phyloP scores from a whole-genome alignment of 495 filamentous ascomycete species.

The Aspergillus incahuasiensis region DNA sequence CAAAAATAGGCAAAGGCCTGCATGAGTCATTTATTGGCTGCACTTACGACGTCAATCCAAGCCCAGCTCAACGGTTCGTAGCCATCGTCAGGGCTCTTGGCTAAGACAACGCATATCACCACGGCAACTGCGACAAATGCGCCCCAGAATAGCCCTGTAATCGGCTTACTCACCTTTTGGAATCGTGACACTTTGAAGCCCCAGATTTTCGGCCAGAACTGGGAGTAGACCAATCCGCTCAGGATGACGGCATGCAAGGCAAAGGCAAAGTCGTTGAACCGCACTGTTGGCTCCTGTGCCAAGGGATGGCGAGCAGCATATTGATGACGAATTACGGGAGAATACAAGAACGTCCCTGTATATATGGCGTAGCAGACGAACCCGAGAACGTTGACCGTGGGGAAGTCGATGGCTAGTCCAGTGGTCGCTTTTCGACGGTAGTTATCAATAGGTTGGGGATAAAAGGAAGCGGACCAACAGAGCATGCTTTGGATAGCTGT shows the following conservation, averaged over 20 bases:
- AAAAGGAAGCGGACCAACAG: conserved; percentile 87
- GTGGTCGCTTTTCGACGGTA: conserved; percentile 66
- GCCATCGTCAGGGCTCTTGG: conserved; percentile 46
- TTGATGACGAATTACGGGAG: conserved; percentile 67
- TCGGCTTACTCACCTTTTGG: conserved; percentile 57
- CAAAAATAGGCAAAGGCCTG: conserved; percentile 1
- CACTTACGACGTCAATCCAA: conserved; percentile 76
- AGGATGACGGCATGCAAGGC: conserved; percentile 71
- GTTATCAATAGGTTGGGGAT: conserved; percentile 82
- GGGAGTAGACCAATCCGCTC: conserved; percentile 60
- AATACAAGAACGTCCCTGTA: conserved; percentile 69
- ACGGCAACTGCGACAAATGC: conserved; percentile 54
- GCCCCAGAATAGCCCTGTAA: conserved; percentile 63
- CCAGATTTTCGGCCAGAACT: conserved; percentile 71
- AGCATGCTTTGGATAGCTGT: conserved; percentile 44
- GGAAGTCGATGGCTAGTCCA: conserved; percentile 83
- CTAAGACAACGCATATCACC: conserved; percentile 51
- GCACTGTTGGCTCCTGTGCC: conserved; percentile 72
- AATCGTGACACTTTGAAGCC: conserved; percentile 57
- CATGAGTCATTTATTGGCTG: not conserved
- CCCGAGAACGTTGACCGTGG: conserved; percentile 74
- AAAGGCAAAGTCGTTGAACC: conserved; percentile 86
- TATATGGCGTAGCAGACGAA: conserved; percentile 77
- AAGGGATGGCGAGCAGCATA: conserved; percentile 78
- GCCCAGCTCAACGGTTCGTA: conserved; percentile 55